These are phyloP conservation scores for Isabelozyma rhagii DNA, from an alignment of 805 yeast genomes.

Conservation along the genomic window DNA sequence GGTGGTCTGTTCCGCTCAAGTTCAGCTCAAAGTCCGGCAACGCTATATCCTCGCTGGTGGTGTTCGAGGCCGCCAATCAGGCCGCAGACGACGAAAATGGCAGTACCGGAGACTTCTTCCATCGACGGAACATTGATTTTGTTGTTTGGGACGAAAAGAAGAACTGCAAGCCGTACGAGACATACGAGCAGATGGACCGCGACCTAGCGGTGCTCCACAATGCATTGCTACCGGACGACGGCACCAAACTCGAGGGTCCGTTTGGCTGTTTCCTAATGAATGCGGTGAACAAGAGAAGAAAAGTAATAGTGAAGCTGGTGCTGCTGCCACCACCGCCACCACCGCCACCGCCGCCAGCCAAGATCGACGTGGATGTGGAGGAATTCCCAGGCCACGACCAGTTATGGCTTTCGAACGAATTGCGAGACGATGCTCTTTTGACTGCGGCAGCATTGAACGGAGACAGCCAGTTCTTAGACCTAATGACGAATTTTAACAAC, in stretches of 20 bases:
- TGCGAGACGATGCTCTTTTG: constrained; percentile 66
- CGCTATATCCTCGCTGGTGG: constrained; percentile 26
- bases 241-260: constrained; percentile 64
- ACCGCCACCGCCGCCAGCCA: neutral
- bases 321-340: neutral
- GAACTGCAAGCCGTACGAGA: constrained; percentile 47
- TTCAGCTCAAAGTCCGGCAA: constrained; percentile 25
- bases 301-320: neutral
- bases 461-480: constrained; percentile 55
- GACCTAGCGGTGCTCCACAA: constrained; percentile 59
- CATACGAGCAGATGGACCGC: constrained; percentile 81
- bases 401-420: constrained; percentile 69
- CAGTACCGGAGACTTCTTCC: constrained; percentile 46
- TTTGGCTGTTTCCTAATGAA: constrained; percentile 68
- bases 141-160: constrained; percentile 63
- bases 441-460: constrained; percentile 71
- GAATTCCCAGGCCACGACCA: constrained; percentile 36
- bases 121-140: constrained; percentile 68
- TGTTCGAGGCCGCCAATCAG: constrained; percentile 19
- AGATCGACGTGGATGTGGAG: constrained; percentile 4
- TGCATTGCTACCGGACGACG: constrained; percentile 29
- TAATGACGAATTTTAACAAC: constrained; percentile 29
- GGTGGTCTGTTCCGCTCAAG: constrained; percentile 64
- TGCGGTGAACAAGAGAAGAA: neutral
- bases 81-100: constrained; percentile 12